Base-by-base conservation (phyloP, 2,329 filamentous ascomycete genomes). In the Rugonectria rugulosa region DNA sequence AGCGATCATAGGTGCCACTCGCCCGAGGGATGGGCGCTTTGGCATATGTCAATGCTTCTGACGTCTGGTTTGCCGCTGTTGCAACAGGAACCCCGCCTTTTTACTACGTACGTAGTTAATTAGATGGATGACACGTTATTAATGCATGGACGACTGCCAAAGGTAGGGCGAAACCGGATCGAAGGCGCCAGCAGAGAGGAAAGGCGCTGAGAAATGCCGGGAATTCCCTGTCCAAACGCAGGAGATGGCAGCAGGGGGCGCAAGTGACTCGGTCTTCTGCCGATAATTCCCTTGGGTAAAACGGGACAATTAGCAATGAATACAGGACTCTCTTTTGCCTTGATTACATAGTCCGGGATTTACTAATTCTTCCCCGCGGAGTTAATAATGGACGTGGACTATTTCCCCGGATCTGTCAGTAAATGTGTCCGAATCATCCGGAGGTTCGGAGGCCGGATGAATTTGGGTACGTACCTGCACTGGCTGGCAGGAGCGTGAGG, bases 361-460 rank as follows among this genome's bases (percentile, higher is more conserved):
- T 17, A 6, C 32, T 6, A 36, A 17, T 6, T 17, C 7, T 17
- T 21, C 27, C 21, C 21, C 48, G 15, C 36, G 51, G 51, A 46
- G 43, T 53, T 53, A 31, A 47, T 34, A 41, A 41, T 47, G 32
- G 31, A 24, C 26, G 12, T 17, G 9, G 23, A n/a, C 41, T 10
- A n/a, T 27, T 26, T 37, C 46, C 27, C 37, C 37, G 38, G 37
- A 32, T 36, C 27, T 34, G 6, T 23, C 27, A 24, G 19, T 38
- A 32, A 37, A 32, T 31, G 17, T 40, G 31, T 34, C 49, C 36
- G 27, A 24, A 34, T 21, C 15, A 17, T 5, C 43, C 51, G 51
- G 51, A 43, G 51, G 17, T 47, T 53, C 51, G 51, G 51, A 23
- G 51, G 15, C 31, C 21, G 44, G 29, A 31, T 37, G 21, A 34